A percentile compares a stretch with the other conserved stretches of the same genome.
These are phyloP conservation scores for Sextonia rubra DNA, from an alignment of 164 flowering plant species.

Conservation along the genomic window DNA sequence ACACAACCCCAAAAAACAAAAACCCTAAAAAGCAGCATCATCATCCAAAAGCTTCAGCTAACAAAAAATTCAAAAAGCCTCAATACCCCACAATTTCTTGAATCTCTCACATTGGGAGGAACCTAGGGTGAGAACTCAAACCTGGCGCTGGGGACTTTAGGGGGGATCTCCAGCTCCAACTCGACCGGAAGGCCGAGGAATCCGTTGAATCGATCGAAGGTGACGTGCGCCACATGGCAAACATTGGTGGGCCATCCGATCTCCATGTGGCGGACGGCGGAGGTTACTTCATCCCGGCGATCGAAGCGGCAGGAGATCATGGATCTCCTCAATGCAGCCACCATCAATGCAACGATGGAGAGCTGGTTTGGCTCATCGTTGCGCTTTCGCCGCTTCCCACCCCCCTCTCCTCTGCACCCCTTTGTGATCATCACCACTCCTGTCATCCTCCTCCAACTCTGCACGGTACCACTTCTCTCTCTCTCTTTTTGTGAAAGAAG, in stretches of 20 bases:
- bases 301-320: constrained; percentile 83
- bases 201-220: constrained; percentile 91
- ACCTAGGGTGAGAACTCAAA: constrained; percentile 13
- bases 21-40: too few species aligned
- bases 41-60: background rate
- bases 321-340: constrained; percentile 77
- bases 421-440: constrained; percentile 64
- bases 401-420: constrained; percentile 50
- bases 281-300: constrained; percentile 41
- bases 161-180: constrained; percentile 78
- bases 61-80: background rate
- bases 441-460: constrained; percentile 38
- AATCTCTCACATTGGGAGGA: background rate
- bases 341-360: constrained; percentile 49
- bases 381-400: constrained; percentile 25
- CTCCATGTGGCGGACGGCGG: constrained; percentile 63
- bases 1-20: background rate
- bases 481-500: constrained; percentile 1
- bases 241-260: constrained; percentile 97
- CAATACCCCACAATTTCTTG: constrained; percentile 10
- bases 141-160: constrained; percentile 93
- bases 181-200: constrained; percentile 95
- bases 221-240: constrained; percentile 82
- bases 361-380: constrained; percentile 48
- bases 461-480: constrained; percentile 16